Evolutionary conservation across 2,329 filamentous ascomycete species (phyloP).

Genomic region (Cadophora malorum): DNA sequence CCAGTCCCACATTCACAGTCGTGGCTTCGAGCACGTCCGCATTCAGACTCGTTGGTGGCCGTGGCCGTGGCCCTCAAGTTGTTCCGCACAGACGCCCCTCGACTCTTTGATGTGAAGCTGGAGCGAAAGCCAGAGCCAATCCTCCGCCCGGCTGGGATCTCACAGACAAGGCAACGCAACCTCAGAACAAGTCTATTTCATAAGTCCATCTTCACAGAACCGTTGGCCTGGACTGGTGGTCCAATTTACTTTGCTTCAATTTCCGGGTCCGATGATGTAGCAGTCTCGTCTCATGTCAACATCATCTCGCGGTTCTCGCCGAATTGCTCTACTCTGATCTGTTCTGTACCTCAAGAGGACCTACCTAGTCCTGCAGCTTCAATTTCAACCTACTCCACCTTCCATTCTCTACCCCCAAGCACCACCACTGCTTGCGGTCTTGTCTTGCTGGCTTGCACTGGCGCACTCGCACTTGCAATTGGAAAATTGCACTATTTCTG

Average conservation of each 20-base stretch:
- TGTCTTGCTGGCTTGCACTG: background rate
- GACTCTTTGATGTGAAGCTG: background rate
- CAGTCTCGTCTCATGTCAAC: constrained; percentile 8
- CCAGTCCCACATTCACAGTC: background rate
- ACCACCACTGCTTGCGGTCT: background rate
- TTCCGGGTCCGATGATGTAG: constrained; percentile 1
- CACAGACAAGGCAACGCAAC: constrained; percentile 4
- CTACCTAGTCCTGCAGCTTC: background rate
- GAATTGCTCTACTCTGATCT: background rate
- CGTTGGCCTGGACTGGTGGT: background rate
- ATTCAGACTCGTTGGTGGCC: constrained; percentile 7
- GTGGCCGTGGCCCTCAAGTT: background rate
- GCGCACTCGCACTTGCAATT: background rate
- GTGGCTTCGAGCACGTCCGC: background rate
- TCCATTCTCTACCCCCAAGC: background rate
- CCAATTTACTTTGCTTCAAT: background rate
- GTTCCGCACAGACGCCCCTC: constrained; percentile 2
- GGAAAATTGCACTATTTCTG: constrained; percentile 2
- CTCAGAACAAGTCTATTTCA: background rate
- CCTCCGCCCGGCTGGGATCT: constrained; percentile 4
- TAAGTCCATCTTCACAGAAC: background rate
- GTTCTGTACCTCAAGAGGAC: too few species aligned
- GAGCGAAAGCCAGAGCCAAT: background rate
- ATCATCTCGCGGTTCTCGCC: background rate
- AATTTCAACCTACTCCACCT: background rate